Base-by-base conservation (phyloP, 2,329 filamentous ascomycete genomes). In the Bisporella sp. region DNA sequence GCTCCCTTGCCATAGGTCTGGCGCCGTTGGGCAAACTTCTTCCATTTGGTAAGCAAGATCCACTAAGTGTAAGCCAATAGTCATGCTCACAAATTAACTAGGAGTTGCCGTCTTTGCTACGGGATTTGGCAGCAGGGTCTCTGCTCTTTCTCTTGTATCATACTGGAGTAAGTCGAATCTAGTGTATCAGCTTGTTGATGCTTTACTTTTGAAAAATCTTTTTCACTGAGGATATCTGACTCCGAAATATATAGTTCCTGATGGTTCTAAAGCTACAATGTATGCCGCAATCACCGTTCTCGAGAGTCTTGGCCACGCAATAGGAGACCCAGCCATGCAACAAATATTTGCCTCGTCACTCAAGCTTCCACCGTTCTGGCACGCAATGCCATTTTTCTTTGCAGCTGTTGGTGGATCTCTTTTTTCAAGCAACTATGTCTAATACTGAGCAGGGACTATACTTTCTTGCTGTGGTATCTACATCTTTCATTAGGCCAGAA, bases 51-150 rank as follows among this genome's bases (percentile, higher is more conserved):
- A 49, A 13, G 56, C 42, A 3, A 45, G 2, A 41, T n/a, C 37
- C 13, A 11, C 33, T 28, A 31, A n/a, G 29, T 31, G 33, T n/a
- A 7, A 12, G 8, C 13, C 12, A 33, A 41, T 12, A 33, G 13
- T 1, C 8, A 33, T 48, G n/a, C 31, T 51, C 42, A 49, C 28
- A 4, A 32, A 21, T 41, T 29, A 2, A 31, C 4, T 6, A 65
- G 63, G 57, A 9, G 35, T 37, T 37, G 35, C 35, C 1, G 59
- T 65, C 1, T 54, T 56, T 13, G 57, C 63, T 1, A 46, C 59
- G 7, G 63, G 62, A 9, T 65, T 65, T 45, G 62, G 62, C 30
- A 58, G 55, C 29, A 51, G 61, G 43, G 62, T 64, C 13, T 64
- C 60, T 11, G 60, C 57, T 0, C 49, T 65, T 0, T 59, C 62